Evolutionary conservation across 2,329 filamentous ascomycete genomes (phyloP), one percentile per base, ranked within the genome.

Genomic region (Ophiostoma sp.): DNA sequence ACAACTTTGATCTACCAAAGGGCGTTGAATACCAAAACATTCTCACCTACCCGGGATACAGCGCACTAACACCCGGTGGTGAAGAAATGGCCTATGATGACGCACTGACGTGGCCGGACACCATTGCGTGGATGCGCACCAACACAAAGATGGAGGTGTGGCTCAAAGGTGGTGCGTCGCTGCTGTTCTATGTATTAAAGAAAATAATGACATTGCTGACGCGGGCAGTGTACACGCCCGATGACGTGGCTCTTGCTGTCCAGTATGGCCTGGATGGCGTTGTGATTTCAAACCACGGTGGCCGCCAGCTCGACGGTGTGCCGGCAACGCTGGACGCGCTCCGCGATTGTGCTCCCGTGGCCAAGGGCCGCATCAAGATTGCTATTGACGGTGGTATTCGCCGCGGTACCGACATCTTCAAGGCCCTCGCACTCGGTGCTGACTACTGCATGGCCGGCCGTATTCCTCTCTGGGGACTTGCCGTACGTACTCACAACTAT

Each of bases 391-490:
- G 82, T 6, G 82, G 83, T 1, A 80, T 84, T 44, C 72, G 82
- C 14, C 76, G 79, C 49, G 82, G 82, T 0, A 80, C 78, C 3
- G 82, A 85, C 71, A 78, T 84, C n/a, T 84, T 84, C 77, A 83
- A 83, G 70, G 82, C 82, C 2, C 71, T 85, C 2, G 81, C 81
- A 0, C 74, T 85, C 4, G 83, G 82, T 2, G 83, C 82, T 0
- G 77, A 83, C 67, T 80, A 78, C 69, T 79, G 79, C 60, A 82
- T 81, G 75, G 75, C 83, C 7, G 82, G 83, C 0, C 72, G 82
- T 18, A 78, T 80, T 5, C 76, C 79, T 11, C 76, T 84, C 8
- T 84, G 82, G 83, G 82, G 82, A 0, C 74, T 84, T 52, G 69
- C 69, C n/a, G 55, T 60, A 14, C 18, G 55, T 60, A 60, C 6